Conservation (phyloP, 177 flowering plant genomes). For the Tripterygium wilfordii region DNA sequence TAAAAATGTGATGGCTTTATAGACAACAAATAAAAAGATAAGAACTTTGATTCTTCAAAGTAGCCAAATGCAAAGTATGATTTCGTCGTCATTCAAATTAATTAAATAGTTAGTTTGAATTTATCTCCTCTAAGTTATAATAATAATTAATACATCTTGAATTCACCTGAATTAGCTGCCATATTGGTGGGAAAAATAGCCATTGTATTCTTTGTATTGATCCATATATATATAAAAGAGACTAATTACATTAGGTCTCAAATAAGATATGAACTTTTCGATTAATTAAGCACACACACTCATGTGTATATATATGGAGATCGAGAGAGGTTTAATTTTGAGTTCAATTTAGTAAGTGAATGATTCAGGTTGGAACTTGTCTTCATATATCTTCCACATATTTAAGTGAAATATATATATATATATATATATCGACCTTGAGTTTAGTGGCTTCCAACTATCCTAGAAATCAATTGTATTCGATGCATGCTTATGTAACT, state of each 20-base stretch:
- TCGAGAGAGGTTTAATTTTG: no score
- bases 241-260: no score
- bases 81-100: conserved; percentile 2
- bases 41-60: no score
- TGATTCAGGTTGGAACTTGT: not conserved
- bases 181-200: no score
- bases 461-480: not conserved
- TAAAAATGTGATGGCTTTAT: not conserved
- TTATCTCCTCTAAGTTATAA: no score
- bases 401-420: no score
- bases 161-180: not conserved
- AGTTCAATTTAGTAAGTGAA: not conserved
- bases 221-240: not conserved
- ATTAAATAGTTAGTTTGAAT: not conserved
- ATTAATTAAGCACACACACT: not conserved
- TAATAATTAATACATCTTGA: not conserved
- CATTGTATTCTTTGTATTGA: not conserved
- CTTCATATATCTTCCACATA: not conserved
- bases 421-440: conserved; percentile 1
- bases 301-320: not conserved
- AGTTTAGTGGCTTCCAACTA: conserved; percentile 6
- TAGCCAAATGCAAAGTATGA: conserved; percentile 3
- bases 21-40: not conserved
- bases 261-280: not conserved
- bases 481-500: no score